phyloP scores from a whole-genome alignment of 1,284 basidiomycete genomes.

The Grifola frondosa region DNA sequence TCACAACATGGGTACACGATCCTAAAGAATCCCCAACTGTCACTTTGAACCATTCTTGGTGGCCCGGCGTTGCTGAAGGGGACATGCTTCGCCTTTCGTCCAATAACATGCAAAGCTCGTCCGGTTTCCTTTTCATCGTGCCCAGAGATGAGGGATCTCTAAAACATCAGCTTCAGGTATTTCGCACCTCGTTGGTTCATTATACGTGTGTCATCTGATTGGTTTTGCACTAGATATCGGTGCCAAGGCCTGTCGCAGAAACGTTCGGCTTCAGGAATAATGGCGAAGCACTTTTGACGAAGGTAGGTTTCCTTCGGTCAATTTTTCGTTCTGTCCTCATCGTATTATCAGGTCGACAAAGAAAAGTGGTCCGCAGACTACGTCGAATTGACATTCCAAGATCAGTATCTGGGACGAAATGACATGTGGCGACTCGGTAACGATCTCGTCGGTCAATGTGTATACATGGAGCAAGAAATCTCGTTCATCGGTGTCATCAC shows the following conservation, averaged over 20 bases:
- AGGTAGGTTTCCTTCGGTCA: slow-evolving; percentile 40
- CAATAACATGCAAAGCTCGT: slow-evolving; percentile 41
- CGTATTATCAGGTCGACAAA: slow-evolving; percentile 59
- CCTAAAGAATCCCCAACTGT: slow-evolving; percentile 57
- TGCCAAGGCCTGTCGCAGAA: slow-evolving; percentile 69
- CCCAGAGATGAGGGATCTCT: slow-evolving; percentile 58
- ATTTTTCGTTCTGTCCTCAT: slow-evolving; percentile 5
- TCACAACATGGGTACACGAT: slow-evolving; percentile 76
- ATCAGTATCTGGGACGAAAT: slow-evolving; percentile 88
- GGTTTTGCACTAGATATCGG: slow-evolving; percentile 54
- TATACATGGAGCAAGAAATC: slow-evolving; percentile 71
- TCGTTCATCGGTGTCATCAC: slow-evolving; percentile 76
- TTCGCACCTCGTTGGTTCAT: background rate
- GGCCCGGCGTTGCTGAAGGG: slow-evolving; percentile 74
- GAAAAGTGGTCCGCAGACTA: slow-evolving; percentile 70
- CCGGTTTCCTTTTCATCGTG: slow-evolving; percentile 64
- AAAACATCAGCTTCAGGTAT: slow-evolving; percentile 67
- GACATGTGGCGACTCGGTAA: slow-evolving; percentile 91
- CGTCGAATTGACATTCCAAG: slow-evolving; percentile 87
- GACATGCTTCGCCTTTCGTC: slow-evolving; percentile 63
- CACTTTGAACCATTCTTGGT: slow-evolving; percentile 67
- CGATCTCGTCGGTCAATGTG: slow-evolving; percentile 74
- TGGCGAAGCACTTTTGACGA: slow-evolving; percentile 66
- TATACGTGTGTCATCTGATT: background rate
- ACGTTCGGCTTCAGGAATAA: slow-evolving; percentile 70